These are phyloP conservation scores for Conticribra guillardii DNA, from an alignment of 108 stramenopile genomes.

Conservation along the genomic window DNA sequence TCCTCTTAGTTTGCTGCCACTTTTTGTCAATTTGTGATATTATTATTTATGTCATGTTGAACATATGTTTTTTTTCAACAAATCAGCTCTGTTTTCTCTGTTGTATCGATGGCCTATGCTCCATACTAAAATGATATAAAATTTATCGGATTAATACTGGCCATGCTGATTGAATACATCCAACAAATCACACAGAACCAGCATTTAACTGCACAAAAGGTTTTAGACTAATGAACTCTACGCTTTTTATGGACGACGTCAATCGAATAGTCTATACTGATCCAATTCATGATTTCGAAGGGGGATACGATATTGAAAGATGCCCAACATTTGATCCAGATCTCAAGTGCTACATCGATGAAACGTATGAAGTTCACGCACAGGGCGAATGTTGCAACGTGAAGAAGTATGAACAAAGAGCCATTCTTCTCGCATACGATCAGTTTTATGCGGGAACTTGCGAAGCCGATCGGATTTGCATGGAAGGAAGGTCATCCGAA, in stretches of 20 bases:
- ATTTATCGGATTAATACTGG: background rate
- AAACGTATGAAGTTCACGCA: conserved; percentile 39
- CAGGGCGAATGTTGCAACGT: conserved; percentile 54
- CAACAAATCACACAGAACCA: conserved; percentile 33
- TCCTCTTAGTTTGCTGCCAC: background rate
- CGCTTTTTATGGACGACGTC: conserved; percentile 36
- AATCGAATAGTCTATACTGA: conserved; percentile 58
- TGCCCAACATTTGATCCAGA: conserved; percentile 43
- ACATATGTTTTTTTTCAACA: too few species aligned
- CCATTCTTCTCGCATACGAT: conserved; percentile 58
- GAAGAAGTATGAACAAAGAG: conserved; percentile 27
- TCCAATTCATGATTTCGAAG: conserved; percentile 49
- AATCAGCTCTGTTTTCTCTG: too few species aligned
- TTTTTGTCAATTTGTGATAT: too few species aligned
- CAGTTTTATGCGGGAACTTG: conserved; percentile 85
- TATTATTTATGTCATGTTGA: too few species aligned
- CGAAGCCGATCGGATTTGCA: conserved; percentile 88
- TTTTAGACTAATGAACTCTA: conserved; percentile 69
- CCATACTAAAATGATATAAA: too few species aligned
- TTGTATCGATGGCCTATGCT: too few species aligned
- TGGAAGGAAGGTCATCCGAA: conserved; percentile 24
- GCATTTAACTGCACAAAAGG: conserved; percentile 85
- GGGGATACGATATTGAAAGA: conserved; percentile 51
- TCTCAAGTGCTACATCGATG: conserved; percentile 51
- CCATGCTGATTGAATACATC: background rate